Percentiles rank a stretch among this genome's conserved stretches.
phyloP scores from a whole-genome alignment of 129 eudicot genomes.

The Oenanthe sinensis region DNA sequence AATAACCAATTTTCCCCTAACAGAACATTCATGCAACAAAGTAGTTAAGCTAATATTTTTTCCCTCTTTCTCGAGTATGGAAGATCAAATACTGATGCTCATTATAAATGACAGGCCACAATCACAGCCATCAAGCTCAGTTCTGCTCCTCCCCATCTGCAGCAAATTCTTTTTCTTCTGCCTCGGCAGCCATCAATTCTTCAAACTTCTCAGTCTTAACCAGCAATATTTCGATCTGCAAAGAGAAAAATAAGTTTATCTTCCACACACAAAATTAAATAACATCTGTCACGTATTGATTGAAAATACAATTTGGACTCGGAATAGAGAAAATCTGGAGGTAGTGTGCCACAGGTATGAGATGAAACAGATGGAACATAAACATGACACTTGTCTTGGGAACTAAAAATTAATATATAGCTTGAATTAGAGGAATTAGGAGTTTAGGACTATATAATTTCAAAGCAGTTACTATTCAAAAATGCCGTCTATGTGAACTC shows the following conservation, averaged over 20 bases:
- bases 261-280: not conserved
- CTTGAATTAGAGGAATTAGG: too few relatives aligned
- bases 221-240: conserved; percentile 42
- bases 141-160: conserved; percentile 13
- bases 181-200: conserved; percentile 44
- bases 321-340: not conserved
- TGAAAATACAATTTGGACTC: not conserved
- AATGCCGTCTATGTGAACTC: not conserved
- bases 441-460: too few relatives aligned
- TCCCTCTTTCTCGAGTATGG: not conserved
- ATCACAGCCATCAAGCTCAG: conserved; percentile 3
- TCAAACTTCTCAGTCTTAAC: conserved; percentile 37
- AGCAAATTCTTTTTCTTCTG: conserved; percentile 26
- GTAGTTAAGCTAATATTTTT: not conserved
- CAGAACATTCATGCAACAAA: not conserved
- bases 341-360: too few relatives aligned
- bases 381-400: not conserved
- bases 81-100: not conserved
- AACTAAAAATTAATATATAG: not conserved
- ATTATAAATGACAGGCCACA: not conserved
- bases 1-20: not conserved
- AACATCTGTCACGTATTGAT: not conserved
- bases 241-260: not conserved
- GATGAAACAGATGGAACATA: not conserved
- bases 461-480: not conserved